Evolutionary conservation across 2,329 filamentous ascomycete species (phyloP), one percentile per base, ranked within the genome.

Genomic region (Talaromyces sp.): DNA sequence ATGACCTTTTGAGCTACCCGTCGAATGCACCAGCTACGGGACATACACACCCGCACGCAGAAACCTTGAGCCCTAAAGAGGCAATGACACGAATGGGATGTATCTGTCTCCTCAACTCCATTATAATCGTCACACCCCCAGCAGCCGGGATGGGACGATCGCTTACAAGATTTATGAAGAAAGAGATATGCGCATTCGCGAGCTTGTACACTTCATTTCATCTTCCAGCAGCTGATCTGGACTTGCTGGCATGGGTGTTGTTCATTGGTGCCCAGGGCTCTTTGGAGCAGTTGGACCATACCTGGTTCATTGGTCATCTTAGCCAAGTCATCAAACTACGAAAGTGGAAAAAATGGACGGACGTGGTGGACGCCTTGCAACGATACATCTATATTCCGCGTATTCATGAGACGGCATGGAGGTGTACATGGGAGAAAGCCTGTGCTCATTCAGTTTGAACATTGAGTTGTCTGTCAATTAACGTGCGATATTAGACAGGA

Each of bases 1-100:
- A 75, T 57, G 73, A 74, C 60, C 67, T 76, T 19, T 64, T 76
- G 7, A 73, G 70, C 31, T 76, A 77, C 60, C 68, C 74, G 24
- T 74, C n/a, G 5, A 11, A 55, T 29, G 24, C 48, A n/a, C 12
- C 24, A 27, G 19, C 11, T 29, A n/a, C 12, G 8, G 21, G 21
- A 26, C 14, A 51, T 10, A 51, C 48, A 19, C 10, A 46, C 24
- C 32, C 52, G 7, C 29, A 43, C 14, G 9, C 12, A 29, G 17
- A 27, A 14, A 57, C 14, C 52, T 54, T 68, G 19, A 62, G 70
- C 60, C 68, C 70, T 3, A 58, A 73, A 31, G 72, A 74, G 61
- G 63, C 65, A 9, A 64, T 73, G 54, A 66, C 68, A 29, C 68
- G 72, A 26, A 64, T 72, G 31, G 68, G 71, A 52, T 63, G 65